phyloP scores from a whole-genome alignment of 2,329 filamentous ascomycete species.

The Cordyceps fumosorosea region DNA sequence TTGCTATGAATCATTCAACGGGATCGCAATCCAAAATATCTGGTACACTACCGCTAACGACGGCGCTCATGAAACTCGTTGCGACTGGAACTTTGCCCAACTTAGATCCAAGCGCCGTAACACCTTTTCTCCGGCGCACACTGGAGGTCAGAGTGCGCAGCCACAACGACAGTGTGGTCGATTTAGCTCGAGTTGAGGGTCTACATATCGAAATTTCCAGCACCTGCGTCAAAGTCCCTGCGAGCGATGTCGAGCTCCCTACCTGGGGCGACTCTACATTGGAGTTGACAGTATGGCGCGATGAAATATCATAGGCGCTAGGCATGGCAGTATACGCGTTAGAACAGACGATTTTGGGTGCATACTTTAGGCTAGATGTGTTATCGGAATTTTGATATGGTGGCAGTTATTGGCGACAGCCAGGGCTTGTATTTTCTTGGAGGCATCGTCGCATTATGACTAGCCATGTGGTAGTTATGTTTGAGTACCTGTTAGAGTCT shows the following conservation, averaged over 20 bases:
- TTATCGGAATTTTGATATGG: constrained; percentile 12
- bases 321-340: not conserved
- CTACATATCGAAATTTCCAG: constrained; percentile 27
- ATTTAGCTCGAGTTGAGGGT: constrained; percentile 22
- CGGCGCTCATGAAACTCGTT: constrained; percentile 38
- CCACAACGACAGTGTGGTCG: constrained; percentile 21
- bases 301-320: not conserved
- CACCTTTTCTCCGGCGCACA: constrained; percentile 34
- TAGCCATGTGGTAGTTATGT: constrained; percentile 12
- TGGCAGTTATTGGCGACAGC: constrained; percentile 12
- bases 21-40: constrained; percentile 32
- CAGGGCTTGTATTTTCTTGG: constrained; percentile 11
- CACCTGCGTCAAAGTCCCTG: constrained; percentile 22
- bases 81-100: constrained; percentile 28
- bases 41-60: constrained; percentile 47
- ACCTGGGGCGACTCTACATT: constrained; percentile 19
- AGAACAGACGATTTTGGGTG: constrained; percentile 8
- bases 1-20: constrained; percentile 35
- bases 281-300: constrained; percentile 7
- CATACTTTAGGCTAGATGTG: constrained; percentile 7
- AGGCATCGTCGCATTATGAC: constrained; percentile 9
- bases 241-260: constrained; percentile 22
- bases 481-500: constrained; percentile 9
- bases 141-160: constrained; percentile 30
- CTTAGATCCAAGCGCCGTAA: constrained; percentile 30